Evolutionary conservation across 1,284 basidiomycete species (phyloP).

Genomic region (Ustilago lituana): DNA sequence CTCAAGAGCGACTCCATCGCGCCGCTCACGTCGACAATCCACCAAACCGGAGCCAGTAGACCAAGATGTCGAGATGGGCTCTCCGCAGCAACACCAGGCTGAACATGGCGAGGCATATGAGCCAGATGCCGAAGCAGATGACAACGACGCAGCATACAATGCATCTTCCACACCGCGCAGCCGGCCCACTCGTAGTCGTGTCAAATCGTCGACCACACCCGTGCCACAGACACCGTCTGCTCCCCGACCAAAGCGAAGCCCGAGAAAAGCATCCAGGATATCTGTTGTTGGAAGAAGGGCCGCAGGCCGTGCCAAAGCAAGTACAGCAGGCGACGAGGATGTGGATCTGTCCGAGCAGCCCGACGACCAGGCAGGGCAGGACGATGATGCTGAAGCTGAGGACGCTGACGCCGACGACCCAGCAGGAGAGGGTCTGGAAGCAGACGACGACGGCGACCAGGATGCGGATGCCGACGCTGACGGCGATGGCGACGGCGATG

Average conservation of each 20-base stretch:
- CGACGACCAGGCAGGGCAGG: slow-evolving; percentile 12
- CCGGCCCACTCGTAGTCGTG: slow-evolving; percentile 19
- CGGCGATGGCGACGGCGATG: slow-evolving; percentile 20
- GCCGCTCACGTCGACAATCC: slow-evolving; percentile 36
- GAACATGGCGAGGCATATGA: slow-evolving; percentile 3
- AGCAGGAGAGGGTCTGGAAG: too few species aligned
- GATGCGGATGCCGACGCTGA: slow-evolving; percentile 23
- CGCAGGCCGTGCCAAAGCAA: slow-evolving; percentile 4
- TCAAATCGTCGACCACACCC: slow-evolving; percentile 29
- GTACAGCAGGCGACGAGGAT: slow-evolving; percentile 27
- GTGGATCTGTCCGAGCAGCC: slow-evolving; percentile 3
- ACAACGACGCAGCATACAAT: slow-evolving; percentile 6
- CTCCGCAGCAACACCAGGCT: slow-evolving; percentile 10
- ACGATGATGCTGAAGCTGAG: slow-evolving; percentile 9
- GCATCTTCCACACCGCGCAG: slow-evolving; percentile 22
- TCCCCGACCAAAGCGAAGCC: slow-evolving; percentile 17
- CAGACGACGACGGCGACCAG: slow-evolving; percentile 1
- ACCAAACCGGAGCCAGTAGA: slow-evolving; percentile 20
- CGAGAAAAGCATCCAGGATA: slow-evolving; percentile 23
- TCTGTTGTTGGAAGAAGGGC: slow-evolving; percentile 20
- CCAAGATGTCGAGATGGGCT: slow-evolving; percentile 20
- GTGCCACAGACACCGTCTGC: slow-evolving; percentile 22
- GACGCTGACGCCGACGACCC: slow-evolving; percentile 17
- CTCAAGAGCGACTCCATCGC: slow-evolving; percentile 25
- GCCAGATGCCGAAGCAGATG: slow-evolving; percentile 10